These are phyloP conservation scores for Suillus americanus DNA, from an alignment of 768 basidiomycete species.

Conservation along the genomic window DNA sequence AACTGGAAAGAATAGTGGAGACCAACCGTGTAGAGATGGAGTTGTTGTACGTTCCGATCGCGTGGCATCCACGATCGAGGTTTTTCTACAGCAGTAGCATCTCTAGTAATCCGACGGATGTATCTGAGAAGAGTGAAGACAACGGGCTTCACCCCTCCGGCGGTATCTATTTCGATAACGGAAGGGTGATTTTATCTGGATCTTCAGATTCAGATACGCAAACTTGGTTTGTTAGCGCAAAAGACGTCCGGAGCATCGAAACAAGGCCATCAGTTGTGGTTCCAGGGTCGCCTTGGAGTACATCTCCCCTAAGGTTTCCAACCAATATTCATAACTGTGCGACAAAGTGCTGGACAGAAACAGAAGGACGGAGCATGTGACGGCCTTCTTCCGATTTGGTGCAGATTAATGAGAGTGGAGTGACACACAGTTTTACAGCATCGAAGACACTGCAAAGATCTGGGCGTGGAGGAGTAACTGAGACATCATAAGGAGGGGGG, in stretches of 20 bases:
- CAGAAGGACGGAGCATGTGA: not conserved
- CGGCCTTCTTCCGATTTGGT: not conserved
- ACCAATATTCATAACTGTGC: not conserved
- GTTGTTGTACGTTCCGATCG: not conserved
- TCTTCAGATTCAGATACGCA: not conserved
- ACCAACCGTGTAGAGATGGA: not conserved
- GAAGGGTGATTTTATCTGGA: not conserved
- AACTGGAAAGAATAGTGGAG: not conserved
- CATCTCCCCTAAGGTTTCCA: not conserved
- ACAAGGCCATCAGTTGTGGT: not conserved
- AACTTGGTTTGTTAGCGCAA: not conserved
- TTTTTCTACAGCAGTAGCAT: not conserved
- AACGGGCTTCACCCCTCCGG: not conserved
- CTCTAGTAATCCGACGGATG: not conserved
- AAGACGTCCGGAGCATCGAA: not conserved
- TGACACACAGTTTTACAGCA: not conserved
- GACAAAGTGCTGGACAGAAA: not conserved
- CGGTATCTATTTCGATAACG: not conserved
- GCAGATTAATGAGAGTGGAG: not conserved
- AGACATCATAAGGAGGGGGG: slow-evolving; percentile 1
- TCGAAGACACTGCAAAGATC: not conserved
- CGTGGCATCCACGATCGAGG: not conserved
- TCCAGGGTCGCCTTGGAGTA: not conserved
- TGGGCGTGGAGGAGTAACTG: not conserved
- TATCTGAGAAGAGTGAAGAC: not conserved